phyloP scores from a whole-genome alignment of 768 basidiomycete genomes.

The Boletus rubroflammeus region DNA sequence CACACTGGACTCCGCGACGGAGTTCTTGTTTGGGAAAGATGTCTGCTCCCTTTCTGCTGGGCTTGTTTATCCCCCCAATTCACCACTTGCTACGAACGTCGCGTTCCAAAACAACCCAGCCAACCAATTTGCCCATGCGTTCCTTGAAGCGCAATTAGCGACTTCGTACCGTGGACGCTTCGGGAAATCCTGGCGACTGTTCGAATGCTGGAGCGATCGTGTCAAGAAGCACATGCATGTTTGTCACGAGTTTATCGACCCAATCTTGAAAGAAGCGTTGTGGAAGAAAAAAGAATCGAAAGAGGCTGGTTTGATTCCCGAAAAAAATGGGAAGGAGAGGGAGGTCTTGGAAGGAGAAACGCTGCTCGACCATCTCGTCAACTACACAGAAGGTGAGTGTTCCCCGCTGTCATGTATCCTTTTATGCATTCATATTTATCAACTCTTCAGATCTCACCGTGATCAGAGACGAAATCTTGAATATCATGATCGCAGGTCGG shows the following conservation, averaged over 20 bases:
- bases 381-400: conserved; percentile 25
- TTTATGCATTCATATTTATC: neutral
- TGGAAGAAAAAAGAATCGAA: conserved; percentile 32
- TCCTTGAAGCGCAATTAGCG: conserved; percentile 45
- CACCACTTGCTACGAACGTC: conserved; percentile 4
- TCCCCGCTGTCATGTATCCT: neutral
- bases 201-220: conserved; percentile 50
- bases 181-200: conserved; percentile 48
- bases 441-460: conserved; percentile 25
- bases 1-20: conserved; percentile 56
- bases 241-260: conserved; percentile 50
- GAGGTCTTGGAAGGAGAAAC: conserved; percentile 25
- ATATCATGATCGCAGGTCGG: conserved; percentile 36
- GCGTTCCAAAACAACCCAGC: conserved; percentile 31
- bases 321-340: conserved; percentile 5
- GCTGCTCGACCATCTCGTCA: conserved; percentile 30
- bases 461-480: conserved; percentile 35
- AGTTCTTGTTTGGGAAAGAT: conserved; percentile 52
- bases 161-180: conserved; percentile 38
- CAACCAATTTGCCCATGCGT: conserved; percentile 45
- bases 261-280: conserved; percentile 48
- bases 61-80: conserved; percentile 44
- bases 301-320: conserved; percentile 19
- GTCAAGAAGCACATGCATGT: conserved; percentile 43
- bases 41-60: conserved; percentile 45